Evolutionary conservation across 176 grass and related monocot species (phyloP), one percentile per base, ranked within the genome.

Genomic region (Neostapfia colusana): DNA sequence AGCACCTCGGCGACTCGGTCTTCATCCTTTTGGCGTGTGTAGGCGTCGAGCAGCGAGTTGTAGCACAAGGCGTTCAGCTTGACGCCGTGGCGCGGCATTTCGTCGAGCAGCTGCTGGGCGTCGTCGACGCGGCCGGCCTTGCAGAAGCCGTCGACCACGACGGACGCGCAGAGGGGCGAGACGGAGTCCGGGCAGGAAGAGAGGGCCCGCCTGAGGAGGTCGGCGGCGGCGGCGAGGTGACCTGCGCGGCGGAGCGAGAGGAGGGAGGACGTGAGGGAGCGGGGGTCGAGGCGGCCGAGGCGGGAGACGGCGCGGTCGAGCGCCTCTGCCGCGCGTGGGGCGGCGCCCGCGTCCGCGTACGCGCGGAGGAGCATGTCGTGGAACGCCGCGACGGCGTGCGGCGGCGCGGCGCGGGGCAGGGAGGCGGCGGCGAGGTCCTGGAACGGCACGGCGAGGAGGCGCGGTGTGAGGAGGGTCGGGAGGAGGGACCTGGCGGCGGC

Each of bases 301-400:
- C 82, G 79, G 50, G 79, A 46, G n/a, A 90, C 31, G 76, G 81
- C 80, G 57, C 73, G 20, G 37, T 90, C 89, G 20, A 94, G 75
- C 10, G 83, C 79, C 76, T 98, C 82, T 10, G 83, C 73, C 6
- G 91, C 91, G 2, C 85, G 75, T 2, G 26, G 9, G 1, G 85
- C 67, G 18, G 63, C 20, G 0, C 91, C 91, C 0, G 54, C 49
- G 45, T 92, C 91, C 6, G 91, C 77, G 72, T 94, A 94, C 14
- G 88, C 89, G 65, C 91, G 79, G 87, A 98, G 84, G 67, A 94
- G 79, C 95, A 98, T 92, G 82, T 94, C 91, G 72, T 94, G 82
- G 61, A 89, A 88, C 0, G 63, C 41, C 0, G 82, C 56, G 24
- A 74, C 55, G 73, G 89, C 60, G 76, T 88, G 86, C 10, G 2